Conservation (phyloP, 106 monocot genomes). For the Apostasia ramifera region DNA sequence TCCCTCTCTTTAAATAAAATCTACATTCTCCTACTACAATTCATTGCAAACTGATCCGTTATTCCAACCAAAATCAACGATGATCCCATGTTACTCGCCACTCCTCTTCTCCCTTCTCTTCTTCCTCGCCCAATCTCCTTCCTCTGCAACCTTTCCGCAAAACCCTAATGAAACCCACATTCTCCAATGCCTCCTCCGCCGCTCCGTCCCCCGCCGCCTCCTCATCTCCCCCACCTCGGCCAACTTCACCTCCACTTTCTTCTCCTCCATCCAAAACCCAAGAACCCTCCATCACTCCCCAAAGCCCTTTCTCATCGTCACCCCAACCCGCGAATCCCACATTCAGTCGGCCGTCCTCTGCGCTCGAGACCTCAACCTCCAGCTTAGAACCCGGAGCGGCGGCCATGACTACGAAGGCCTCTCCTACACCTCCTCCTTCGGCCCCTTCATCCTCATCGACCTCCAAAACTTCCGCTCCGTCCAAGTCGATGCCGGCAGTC, state of each 20-base stretch:
- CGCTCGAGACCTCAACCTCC: slow-evolving; percentile 6
- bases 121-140: neutral
- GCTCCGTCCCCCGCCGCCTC: too few relatives aligned
- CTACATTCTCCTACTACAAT: too few relatives aligned
- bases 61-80: too few relatives aligned
- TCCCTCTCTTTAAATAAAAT: too few relatives aligned
- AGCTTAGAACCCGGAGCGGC: slow-evolving; percentile 35
- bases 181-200: too few relatives aligned
- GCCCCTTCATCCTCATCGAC: slow-evolving; percentile 17
- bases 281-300: slow-evolving; percentile 14
- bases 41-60: too few relatives aligned
- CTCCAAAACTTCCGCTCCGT: slow-evolving; percentile 25
- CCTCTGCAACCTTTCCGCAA: too few relatives aligned
- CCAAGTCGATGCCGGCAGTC: slow-evolving; percentile 8
- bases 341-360: slow-evolving; percentile 29
- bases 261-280: slow-evolving; percentile 33
- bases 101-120: neutral
- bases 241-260: slow-evolving; percentile 17
- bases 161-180: too few relatives aligned
- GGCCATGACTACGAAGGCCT: slow-evolving; percentile 63
- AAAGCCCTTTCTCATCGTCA: slow-evolving; percentile 32
- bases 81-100: too few relatives aligned
- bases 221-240: slow-evolving; percentile 8
- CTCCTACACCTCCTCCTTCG: slow-evolving; percentile 25
- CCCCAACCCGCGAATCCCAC: slow-evolving; percentile 19